Conservation (phyloP, 148 eudicot genomes). For the Pouteria glomerata region DNA sequence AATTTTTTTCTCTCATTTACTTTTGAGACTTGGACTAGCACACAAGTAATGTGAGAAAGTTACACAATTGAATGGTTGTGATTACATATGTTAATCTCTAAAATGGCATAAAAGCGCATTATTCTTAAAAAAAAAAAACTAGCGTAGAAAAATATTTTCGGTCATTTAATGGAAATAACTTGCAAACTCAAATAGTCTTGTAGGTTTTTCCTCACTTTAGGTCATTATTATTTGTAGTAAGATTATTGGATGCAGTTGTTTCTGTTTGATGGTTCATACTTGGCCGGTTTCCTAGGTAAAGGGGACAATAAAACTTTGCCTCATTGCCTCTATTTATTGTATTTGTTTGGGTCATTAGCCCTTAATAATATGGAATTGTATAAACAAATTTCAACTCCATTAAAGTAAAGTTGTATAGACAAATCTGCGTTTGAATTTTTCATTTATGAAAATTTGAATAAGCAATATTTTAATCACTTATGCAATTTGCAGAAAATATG, state of each 20-base stretch:
- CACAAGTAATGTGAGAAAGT: neutral
- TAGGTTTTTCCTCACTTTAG: neutral
- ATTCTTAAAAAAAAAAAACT: neutral
- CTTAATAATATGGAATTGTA: no score
- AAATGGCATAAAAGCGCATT: neutral
- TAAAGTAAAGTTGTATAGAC: no score
- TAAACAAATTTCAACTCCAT: no score
- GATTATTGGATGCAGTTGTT: neutral
- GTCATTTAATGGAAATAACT: no score
- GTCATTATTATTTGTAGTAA: neutral
- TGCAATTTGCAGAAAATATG: no score
- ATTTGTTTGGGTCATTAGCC: neutral
- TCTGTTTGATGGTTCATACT: neutral
- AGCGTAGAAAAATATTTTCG: no score
- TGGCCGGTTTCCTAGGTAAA: neutral
- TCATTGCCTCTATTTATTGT: neutral
- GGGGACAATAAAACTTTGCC: neutral
- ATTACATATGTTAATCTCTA: neutral
- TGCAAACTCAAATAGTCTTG: neutral
- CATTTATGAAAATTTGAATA: no score
- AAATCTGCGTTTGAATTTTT: no score
- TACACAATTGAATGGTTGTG: neutral
- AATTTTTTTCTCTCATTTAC: neutral
- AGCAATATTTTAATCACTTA: no score
- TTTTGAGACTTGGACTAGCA: no score